phyloP scores from a whole-genome alignment of 805 yeast species.

The Nakazawaea laoshanensis region DNA sequence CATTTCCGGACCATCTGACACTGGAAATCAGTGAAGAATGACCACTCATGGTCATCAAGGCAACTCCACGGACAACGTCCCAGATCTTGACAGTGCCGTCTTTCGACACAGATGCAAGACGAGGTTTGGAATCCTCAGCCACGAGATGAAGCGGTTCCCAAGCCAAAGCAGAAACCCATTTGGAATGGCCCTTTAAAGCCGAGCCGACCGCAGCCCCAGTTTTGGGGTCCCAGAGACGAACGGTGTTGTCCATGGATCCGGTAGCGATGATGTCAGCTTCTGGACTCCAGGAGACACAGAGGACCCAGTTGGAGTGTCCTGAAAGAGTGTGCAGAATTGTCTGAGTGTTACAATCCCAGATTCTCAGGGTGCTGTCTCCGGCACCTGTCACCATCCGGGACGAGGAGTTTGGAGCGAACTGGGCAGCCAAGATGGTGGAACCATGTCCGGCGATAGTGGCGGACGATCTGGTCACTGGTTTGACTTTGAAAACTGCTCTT shows the following conservation, averaged over 20 bases:
- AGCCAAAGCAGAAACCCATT: constrained; percentile 81
- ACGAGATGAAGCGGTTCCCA: constrained; percentile 94
- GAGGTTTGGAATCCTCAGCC: constrained; percentile 52
- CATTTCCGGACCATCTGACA: constrained; percentile 95
- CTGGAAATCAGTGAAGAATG: constrained; percentile 87
- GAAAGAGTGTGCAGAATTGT: constrained; percentile 74
- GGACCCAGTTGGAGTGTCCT: constrained; percentile 92
- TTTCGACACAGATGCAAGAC: constrained; percentile 81
- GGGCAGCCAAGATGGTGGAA: constrained; percentile 83
- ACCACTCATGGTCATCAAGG: constrained; percentile 69
- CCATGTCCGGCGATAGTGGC: constrained; percentile 96
- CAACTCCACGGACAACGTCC: constrained; percentile 69
- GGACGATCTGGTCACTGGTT: constrained; percentile 81
- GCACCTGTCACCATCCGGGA: constrained; percentile 89
- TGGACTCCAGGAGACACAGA: constrained; percentile 88
- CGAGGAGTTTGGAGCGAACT: constrained; percentile 86
- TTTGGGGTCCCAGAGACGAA: constrained; percentile 78
- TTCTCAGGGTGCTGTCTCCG: constrained; percentile 91
- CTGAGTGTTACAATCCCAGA: constrained; percentile 95
- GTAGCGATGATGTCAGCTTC: constrained; percentile 89
- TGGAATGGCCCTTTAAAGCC: constrained; percentile 71
- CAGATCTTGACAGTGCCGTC: constrained; percentile 86
- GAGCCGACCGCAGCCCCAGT: constrained; percentile 70
- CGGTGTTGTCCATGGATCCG: constrained; percentile 89
- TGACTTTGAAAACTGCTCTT: constrained; percentile 88